Base-by-base conservation (phyloP, 108 stramenopile species). In the Skeletonema tropicum region DNA sequence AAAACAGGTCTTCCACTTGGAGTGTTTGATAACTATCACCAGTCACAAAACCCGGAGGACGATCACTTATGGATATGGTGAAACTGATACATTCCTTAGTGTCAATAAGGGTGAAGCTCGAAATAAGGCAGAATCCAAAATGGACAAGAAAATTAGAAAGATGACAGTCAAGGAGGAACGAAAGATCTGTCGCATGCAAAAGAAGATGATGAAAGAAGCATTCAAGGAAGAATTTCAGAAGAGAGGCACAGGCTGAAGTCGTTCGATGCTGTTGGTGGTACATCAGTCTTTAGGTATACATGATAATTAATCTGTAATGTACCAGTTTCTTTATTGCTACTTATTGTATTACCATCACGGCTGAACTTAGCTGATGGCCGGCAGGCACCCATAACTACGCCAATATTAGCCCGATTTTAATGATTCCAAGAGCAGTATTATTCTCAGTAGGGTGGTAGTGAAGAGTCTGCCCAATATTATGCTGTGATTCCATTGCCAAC, bases 1-100 rank as follows among this genome's bases (percentile, higher is more conserved):
- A 97, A 97, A 86, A 97, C 96, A 5, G 97, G 97, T 21, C 68
- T 98, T 32, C 97, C 96, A 5, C 58, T 96, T 42, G 94, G 91
- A 41, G 90, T 94, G 15, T 81, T 92, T 49, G 82, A 60, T 10
- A 60, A 84, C 79, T 35, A 61, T 23, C 42, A 73, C 73, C 84
- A 66, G 55, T 60, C 32, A 14, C 71, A 49, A 49, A 21, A 19
- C 19, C 19, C 48, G 3, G 86, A 67, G 23, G 77, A 59, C 23
- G 70, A 63, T 60, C 71, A 82, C 35, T 60, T 60, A 71, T 69
- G 60, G 75, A 21, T 72, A 75, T 33, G 80, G 41, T 39, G 83
- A 83, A 71, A 67, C 42, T 35, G 88, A 89, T 41, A 92, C 91
- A 8, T 83, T 74, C 61, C 63, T 88, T 15, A 96, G 94, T 57